These are phyloP conservation scores for Albizia julibrissin DNA, from an alignment of 306 rosid genomes.

Conservation along the genomic window DNA sequence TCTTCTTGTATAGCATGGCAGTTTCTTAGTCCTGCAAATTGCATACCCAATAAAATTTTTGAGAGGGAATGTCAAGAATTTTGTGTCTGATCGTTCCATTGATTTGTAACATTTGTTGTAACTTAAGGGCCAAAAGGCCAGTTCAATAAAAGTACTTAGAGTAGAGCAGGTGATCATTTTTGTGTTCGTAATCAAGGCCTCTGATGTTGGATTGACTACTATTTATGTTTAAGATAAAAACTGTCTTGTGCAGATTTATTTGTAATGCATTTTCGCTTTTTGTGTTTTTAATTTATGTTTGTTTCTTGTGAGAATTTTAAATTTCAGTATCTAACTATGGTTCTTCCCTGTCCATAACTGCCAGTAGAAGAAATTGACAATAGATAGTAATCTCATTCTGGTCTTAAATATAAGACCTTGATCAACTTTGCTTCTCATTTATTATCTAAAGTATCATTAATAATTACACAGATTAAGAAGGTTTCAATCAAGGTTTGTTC, in stretches of 20 bases:
- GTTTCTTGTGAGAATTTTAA: not conserved
- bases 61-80: constrained; percentile 34
- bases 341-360: not conserved
- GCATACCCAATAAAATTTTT: constrained; percentile 30
- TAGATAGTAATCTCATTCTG: not conserved
- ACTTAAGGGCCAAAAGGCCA: constrained; percentile 13
- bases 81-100: constrained; percentile 38
- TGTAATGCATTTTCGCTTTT: not conserved
- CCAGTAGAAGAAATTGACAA: not conserved
- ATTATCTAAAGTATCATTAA: too few species aligned
- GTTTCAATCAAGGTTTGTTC: too few species aligned
- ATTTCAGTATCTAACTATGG: not conserved
- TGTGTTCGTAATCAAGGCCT: constrained; percentile 1
- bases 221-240: not conserved
- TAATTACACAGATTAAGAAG: too few species aligned
- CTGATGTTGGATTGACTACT: constrained; percentile 2
- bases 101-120: constrained; percentile 46
- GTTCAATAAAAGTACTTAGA: constrained; percentile 18
- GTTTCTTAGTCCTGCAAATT: constrained; percentile 33
- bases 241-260: not conserved
- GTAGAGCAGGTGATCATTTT: not conserved
- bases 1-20: constrained; percentile 51
- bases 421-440: too few species aligned
- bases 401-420: too few species aligned
- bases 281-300: not conserved